Evolutionary conservation across 2,329 filamentous ascomycete species (phyloP), one percentile per base, ranked within the genome.

Genomic region (Sarocladium oryzae): DNA sequence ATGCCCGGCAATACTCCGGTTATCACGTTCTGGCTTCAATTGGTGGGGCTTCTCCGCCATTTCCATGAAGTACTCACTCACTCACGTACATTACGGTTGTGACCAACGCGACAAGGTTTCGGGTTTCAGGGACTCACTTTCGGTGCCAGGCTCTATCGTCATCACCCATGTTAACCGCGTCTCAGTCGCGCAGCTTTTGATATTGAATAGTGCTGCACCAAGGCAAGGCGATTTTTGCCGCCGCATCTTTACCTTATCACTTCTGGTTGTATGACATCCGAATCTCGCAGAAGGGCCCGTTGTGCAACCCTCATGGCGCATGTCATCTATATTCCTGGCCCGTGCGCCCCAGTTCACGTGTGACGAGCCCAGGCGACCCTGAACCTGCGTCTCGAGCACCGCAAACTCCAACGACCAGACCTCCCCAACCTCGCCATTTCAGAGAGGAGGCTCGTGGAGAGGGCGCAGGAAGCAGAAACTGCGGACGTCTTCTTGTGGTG

Each of bases 71-170:
- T n/a, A n/a, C n/a, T n/a, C n/a, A n/a, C n/a, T n/a, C n/a, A n/a
- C n/a, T n/a, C 23, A 26, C 40, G 40, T 28, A n/a, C n/a, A n/a
- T n/a, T n/a, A n/a, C n/a, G n/a, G n/a, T n/a, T n/a, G n/a, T n/a
- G n/a, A n/a, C n/a, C 40, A n/a, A 43, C 40, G 40, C 40, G 40
- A 43, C 21, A 43, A 43, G 40, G 40, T 43, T 43, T 48, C 26
- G 43, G 28, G 43, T 48, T 48, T 48, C 43, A 48, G 43, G 43
- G 43, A 32, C 43, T 48, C 43, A 48, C 16, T 26, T 48, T 4
- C 43, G n/a, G 40, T 43, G 21, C 21, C 40, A 6, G 40, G 4
- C 36, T 18, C 36, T 23, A 43, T 28, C 23, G 21, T 28, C 40
- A 43, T 43, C 11, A 16, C 20, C 23, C 21, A 26, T 43, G 11